Evolutionary conservation across 176 grass and related monocot species (phyloP), one percentile per base, ranked within the genome.

Genomic region (Triticum timopheevii): DNA sequence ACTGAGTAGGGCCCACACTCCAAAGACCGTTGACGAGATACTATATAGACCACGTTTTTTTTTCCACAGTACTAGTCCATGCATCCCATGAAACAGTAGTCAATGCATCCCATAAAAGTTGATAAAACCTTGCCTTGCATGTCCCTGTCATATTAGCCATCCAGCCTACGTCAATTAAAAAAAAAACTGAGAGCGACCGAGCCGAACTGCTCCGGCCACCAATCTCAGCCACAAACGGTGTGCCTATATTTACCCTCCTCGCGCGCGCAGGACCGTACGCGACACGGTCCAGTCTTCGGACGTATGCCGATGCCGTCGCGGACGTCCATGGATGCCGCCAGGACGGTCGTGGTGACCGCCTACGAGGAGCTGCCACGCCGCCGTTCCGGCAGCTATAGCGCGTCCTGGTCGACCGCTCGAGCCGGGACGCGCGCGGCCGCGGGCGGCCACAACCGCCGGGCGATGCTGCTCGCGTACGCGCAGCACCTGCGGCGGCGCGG

Each of bases 401-500:
- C 69, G 59, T 56, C 65, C 52, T 81, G 27, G 19, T 45, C 39
- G n/a, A n/a, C n/a, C n/a, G n/a, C n/a, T n/a, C n/a, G n/a, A n/a
- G n/a, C 28, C 36, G 65, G 63, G 66, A 10, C 64, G 63, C 17
- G 24, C 66, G 31, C 33, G 30, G 40, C 30, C 17, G 68, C 31
- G 7, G 45, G 44, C 0, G 33, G 59, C 7, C 19, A 47, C 19
- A 17, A 25, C 70, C 88, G 88, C 78, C 77, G 69, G 61, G 69
- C 70, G 47, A 72, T 90, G 83, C 78, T 90, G 70, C 83, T 90
- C 61, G 70, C 78, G 69, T 90, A 86, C 78, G 78, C 36, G 22
- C 78, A 85, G 28, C 78, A 86, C 78, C 78, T 86, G 49, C 83
- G 83, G 16, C 70, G 78, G 15, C 63, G 63, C 1, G 83, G 47